Evolutionary conservation across 2,329 filamentous ascomycete species (phyloP).

Genomic region (Mariannaea elegans): DNA sequence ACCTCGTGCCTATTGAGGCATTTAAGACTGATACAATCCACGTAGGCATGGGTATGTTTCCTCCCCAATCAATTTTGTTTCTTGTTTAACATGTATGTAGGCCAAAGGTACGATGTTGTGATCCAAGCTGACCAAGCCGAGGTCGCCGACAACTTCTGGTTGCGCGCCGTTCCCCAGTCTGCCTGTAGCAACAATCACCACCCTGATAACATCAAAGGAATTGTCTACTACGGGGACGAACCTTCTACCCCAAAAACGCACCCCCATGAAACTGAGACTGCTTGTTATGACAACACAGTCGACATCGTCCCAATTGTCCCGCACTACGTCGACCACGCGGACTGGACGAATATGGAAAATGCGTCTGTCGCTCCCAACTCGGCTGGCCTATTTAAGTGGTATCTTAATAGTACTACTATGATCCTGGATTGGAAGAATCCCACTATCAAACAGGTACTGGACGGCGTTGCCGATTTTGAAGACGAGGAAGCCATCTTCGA

Average conservation of each 20-base stretch:
- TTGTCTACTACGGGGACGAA: constrained; percentile 53
- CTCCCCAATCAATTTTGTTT: too few species aligned
- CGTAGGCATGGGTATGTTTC: constrained; percentile 29
- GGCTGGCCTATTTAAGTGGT: constrained; percentile 54
- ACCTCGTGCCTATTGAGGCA: constrained; percentile 66
- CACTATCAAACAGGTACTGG: constrained; percentile 33
- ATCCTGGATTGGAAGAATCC: constrained; percentile 40
- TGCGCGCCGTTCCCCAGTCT: constrained; percentile 54
- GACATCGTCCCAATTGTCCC: constrained; percentile 47
- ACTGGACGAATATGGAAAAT: constrained; percentile 39
- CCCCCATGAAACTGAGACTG: constrained; percentile 21
- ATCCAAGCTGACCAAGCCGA: constrained; percentile 50
- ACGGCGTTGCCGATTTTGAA: constrained; percentile 25
- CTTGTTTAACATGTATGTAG: constrained; percentile 48
- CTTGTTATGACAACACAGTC: constrained; percentile 49
- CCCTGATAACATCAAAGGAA: constrained; percentile 56
- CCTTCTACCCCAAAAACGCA: constrained; percentile 20
- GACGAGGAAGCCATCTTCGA: constrained; percentile 40
- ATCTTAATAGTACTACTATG: constrained; percentile 47
- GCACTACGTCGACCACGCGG: constrained; percentile 43
- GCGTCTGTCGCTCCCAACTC: constrained; percentile 35
- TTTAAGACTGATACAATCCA: constrained; percentile 54
- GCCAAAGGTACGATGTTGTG: constrained; percentile 57
- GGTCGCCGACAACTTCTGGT: constrained; percentile 54
- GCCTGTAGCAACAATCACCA: constrained; percentile 53